These are phyloP conservation scores for Botryotinia calthae DNA, from an alignment of 2,329 filamentous ascomycete genomes.

Conservation along the genomic window DNA sequence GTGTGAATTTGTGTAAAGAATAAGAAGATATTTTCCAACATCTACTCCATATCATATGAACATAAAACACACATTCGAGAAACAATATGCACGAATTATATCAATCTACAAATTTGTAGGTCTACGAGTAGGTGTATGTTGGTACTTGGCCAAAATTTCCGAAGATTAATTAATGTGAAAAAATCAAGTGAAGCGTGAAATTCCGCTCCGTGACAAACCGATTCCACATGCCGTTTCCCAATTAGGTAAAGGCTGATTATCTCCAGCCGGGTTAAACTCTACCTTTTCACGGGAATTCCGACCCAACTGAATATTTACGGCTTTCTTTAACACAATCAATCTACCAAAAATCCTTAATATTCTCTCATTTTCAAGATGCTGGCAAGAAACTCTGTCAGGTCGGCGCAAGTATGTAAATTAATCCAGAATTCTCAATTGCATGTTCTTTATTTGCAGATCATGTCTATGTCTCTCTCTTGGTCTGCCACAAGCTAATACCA, in stretches of 20 bases:
- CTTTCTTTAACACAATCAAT: slow-evolving; percentile 7
- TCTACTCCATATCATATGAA: background rate
- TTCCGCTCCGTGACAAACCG: slow-evolving; percentile 20
- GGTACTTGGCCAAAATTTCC: background rate
- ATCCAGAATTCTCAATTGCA: slow-evolving; percentile 31
- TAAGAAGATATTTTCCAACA: background rate
- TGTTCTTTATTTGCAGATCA: slow-evolving; percentile 18
- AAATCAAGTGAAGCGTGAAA: slow-evolving; percentile 15
- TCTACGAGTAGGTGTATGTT: background rate
- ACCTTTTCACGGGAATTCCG: slow-evolving; percentile 19
- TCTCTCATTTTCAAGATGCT: slow-evolving; percentile 33
- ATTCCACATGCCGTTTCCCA: slow-evolving; percentile 19
- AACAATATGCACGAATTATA: background rate
- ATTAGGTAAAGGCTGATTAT: slow-evolving; percentile 14
- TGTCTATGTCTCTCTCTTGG: background rate
- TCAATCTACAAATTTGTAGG: background rate
- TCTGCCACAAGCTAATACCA: slow-evolving; percentile 20
- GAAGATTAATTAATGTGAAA: slow-evolving; percentile 1
- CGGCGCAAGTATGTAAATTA: slow-evolving; percentile 46
- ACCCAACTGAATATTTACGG: slow-evolving; percentile 12
- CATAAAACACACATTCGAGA: background rate
- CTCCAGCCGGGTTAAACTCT: slow-evolving; percentile 13
- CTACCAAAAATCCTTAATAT: slow-evolving; percentile 15
- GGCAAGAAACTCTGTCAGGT: slow-evolving; percentile 39
- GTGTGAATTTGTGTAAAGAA: background rate